Evolutionary conservation across 768 basidiomycete species (phyloP).

Genomic region (Panaeolus papilionaceus): DNA sequence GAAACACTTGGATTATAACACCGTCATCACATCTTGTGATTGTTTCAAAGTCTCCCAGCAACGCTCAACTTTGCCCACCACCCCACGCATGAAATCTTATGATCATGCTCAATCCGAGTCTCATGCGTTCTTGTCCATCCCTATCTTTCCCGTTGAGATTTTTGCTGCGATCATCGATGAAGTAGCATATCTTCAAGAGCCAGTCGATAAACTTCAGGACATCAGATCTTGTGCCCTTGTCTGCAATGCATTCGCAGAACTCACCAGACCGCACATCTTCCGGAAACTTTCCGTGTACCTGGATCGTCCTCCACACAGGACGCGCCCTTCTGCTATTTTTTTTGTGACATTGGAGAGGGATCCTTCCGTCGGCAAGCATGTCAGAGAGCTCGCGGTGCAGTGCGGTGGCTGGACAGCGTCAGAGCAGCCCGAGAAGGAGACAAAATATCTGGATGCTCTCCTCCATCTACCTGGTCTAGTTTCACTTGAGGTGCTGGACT

Average conservation of each 20-base stretch:
- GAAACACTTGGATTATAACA: no score
- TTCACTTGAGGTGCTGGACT: background rate
- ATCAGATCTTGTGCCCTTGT: background rate
- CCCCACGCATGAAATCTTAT: no score
- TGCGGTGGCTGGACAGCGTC: background rate
- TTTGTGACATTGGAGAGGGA: background rate
- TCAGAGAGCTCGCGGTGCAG: background rate
- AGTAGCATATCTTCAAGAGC: background rate
- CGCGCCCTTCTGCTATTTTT: background rate
- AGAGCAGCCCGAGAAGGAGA: background rate
- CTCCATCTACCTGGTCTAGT: background rate
- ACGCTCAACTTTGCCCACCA: no score
- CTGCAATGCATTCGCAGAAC: background rate
- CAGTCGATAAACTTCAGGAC: background rate
- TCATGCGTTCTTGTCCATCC: no score
- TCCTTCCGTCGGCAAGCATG: background rate
- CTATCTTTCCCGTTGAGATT: background rate
- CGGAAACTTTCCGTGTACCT: background rate
- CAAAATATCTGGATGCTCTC: background rate
- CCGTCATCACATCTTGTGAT: no score
- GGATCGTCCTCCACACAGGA: background rate
- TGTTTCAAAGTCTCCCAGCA: no score
- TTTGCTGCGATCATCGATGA: background rate
- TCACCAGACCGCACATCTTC: background rate
- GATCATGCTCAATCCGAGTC: no score